A percentile compares a stretch with the other conserved stretches of the same genome.
These are phyloP conservation scores for Aspergillus sp. DNA, from an alignment of 2,329 filamentous ascomycete genomes.

Conservation along the genomic window DNA sequence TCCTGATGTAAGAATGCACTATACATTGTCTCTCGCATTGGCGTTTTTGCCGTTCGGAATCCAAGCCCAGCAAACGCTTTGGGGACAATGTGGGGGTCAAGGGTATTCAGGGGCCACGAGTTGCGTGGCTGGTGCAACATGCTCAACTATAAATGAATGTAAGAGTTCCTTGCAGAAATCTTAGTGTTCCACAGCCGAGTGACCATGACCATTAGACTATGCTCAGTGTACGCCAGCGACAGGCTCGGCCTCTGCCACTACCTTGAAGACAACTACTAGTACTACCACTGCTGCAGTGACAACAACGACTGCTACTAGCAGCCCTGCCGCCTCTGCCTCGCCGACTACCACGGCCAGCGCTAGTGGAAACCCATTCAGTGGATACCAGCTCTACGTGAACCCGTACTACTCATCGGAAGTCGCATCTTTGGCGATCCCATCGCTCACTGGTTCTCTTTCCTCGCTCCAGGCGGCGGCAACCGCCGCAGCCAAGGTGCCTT, in stretches of 20 bases:
- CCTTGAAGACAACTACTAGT: conserved; percentile 1
- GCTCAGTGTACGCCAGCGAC: conserved; percentile 2
- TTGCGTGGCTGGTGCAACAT: not conserved
- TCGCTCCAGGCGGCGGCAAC: conserved; percentile 55
- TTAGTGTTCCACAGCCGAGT: not conserved
- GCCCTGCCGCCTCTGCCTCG: not conserved
- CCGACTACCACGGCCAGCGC: conserved; percentile 21
- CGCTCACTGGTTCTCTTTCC: conserved; percentile 52
- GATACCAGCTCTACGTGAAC: conserved; percentile 55
- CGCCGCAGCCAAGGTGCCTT: conserved; percentile 53
- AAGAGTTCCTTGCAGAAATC: not conserved
- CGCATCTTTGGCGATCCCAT: conserved; percentile 61
- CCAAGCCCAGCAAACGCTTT: conserved; percentile 1
- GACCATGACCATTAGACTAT: not conserved
- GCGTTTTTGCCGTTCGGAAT: not conserved
- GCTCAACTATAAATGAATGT: not conserved
- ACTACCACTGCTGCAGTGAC: not conserved
- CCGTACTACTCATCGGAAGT: conserved; percentile 58
- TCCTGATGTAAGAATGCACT: not conserved
- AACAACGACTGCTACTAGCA: not conserved
- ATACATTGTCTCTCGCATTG: not conserved
- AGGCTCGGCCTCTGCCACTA: not conserved
- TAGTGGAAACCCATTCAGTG: conserved; percentile 56
- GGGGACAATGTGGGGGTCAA: conserved; percentile 1
- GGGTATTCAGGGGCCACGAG: not conserved